A percentile compares a stretch with the other conserved stretches of the same genome.
phyloP scores from a whole-genome alignment of 2,329 filamentous ascomycete species.

The Fusarium transvaalense region DNA sequence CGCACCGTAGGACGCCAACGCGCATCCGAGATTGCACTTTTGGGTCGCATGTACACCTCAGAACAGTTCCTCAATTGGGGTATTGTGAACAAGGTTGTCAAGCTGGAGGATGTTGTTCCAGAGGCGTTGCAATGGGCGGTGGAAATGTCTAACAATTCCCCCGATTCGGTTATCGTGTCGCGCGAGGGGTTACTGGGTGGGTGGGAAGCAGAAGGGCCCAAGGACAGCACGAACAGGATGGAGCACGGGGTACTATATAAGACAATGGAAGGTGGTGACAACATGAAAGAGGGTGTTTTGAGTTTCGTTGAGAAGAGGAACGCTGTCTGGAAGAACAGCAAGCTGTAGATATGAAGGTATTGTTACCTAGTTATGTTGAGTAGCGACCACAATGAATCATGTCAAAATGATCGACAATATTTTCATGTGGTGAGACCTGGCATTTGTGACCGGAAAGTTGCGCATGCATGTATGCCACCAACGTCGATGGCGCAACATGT shows the following conservation, averaged over 20 bases:
- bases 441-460: constrained; percentile 7
- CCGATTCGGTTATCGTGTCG: constrained; percentile 81
- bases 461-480: constrained; percentile 26
- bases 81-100: constrained; percentile 72
- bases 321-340: constrained; percentile 75
- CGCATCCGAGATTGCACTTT: constrained; percentile 78
- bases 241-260: constrained; percentile 70
- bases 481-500: constrained; percentile 34
- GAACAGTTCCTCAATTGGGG: constrained; percentile 74
- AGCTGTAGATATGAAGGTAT: constrained; percentile 58
- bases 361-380: background rate
- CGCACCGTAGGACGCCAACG: constrained; percentile 74
- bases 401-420: background rate
- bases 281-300: constrained; percentile 78
- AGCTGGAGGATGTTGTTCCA: constrained; percentile 60
- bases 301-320: constrained; percentile 83
- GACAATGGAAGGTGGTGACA: constrained; percentile 73
- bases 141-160: constrained; percentile 74
- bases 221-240: constrained; percentile 70
- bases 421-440: background rate
- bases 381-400: background rate
- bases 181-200: constrained; percentile 78
- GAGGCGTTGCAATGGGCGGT: constrained; percentile 72
- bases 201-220: constrained; percentile 77
- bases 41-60: constrained; percentile 71